These are phyloP conservation scores for Hanseniaspora singularis DNA, from an alignment of 805 yeast genomes.

Conservation along the genomic window DNA sequence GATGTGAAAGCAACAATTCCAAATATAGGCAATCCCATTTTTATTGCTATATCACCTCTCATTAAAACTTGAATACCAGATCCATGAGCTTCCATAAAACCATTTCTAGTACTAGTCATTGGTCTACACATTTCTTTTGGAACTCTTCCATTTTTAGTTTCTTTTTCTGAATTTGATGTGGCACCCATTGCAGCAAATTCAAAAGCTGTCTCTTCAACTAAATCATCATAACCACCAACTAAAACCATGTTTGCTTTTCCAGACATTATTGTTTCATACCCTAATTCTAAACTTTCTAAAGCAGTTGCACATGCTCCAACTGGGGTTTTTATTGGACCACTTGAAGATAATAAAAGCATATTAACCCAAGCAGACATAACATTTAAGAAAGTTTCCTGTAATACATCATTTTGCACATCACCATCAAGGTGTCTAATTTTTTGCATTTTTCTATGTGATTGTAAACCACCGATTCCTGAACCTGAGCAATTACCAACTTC, in stretches of 20 bases:
- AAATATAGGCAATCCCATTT: conserved; percentile 87
- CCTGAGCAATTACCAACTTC: conserved; percentile 90
- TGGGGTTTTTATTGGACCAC: conserved; percentile 88
- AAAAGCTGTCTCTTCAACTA: conserved; percentile 80
- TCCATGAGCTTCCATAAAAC: conserved; percentile 92
- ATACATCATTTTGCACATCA: conserved; percentile 76
- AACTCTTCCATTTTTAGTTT: conserved; percentile 62
- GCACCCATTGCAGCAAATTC: conserved; percentile 92
- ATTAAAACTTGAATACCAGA: conserved; percentile 79
- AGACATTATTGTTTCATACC: conserved; percentile 66
- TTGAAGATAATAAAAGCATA: conserved; percentile 73
- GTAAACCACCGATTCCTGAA: conserved; percentile 88
- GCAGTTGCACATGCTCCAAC: conserved; percentile 94
- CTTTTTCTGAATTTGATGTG: conserved; percentile 62
- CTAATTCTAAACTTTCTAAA: conserved; percentile 75
- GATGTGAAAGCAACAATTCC: conserved; percentile 74
- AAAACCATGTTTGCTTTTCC: conserved; percentile 77
- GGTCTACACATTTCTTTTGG: conserved; percentile 90
- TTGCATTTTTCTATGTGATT: conserved; percentile 78
- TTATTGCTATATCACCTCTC: conserved; percentile 71
- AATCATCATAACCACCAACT: conserved; percentile 88
- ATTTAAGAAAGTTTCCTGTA: conserved; percentile 83
- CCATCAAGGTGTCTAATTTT: conserved; percentile 63
- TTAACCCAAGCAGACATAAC: conserved; percentile 92
- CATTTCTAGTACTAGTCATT: conserved; percentile 70